These are phyloP conservation scores for Sphaerostilbella broomeana DNA, from an alignment of 2,329 filamentous ascomycete genomes.

Conservation along the genomic window DNA sequence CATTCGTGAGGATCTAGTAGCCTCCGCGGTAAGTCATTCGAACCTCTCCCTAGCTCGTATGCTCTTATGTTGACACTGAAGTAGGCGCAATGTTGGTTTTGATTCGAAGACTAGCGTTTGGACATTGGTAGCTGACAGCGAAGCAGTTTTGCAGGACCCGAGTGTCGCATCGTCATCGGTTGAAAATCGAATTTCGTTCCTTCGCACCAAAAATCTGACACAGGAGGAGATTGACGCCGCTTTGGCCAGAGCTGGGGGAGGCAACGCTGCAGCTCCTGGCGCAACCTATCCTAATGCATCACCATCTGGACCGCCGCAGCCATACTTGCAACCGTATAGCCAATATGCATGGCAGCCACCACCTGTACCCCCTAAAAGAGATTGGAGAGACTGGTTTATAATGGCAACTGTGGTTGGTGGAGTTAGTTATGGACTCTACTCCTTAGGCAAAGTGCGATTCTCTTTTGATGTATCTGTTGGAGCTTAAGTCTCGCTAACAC, in stretches of 20 bases:
- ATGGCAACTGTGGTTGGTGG: constrained; percentile 94
- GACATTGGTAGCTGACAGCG: constrained; percentile 19
- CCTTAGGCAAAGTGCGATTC: constrained; percentile 68
- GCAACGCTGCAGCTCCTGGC: constrained; percentile 28
- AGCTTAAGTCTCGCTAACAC: constrained; percentile 19
- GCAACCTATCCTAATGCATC: constrained; percentile 30
- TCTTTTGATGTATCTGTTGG: no score
- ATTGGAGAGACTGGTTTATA: constrained; percentile 99
- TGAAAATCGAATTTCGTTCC: constrained; percentile 86
- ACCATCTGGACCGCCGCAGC: constrained; percentile 36
- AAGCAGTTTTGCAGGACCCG: constrained; percentile 82
- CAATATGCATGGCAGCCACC: constrained; percentile 53
- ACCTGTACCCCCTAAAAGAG: constrained; percentile 63
- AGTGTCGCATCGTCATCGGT: constrained; percentile 83
- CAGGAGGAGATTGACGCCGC: constrained; percentile 89
- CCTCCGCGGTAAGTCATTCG: constrained; percentile 59
- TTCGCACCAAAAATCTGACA: constrained; percentile 94
- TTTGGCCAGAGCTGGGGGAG: constrained; percentile 66
- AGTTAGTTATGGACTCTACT: constrained; percentile 81
- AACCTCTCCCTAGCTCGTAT: neutral
- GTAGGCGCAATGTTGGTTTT: constrained; percentile 38
- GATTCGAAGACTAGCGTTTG: neutral
- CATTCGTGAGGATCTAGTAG: constrained; percentile 89
- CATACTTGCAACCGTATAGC: constrained; percentile 42
- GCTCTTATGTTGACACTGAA: constrained; percentile 5